Evolutionary conservation across 2,329 filamentous ascomycete genomes (phyloP).

Genomic region (Diaporthe sp.): DNA sequence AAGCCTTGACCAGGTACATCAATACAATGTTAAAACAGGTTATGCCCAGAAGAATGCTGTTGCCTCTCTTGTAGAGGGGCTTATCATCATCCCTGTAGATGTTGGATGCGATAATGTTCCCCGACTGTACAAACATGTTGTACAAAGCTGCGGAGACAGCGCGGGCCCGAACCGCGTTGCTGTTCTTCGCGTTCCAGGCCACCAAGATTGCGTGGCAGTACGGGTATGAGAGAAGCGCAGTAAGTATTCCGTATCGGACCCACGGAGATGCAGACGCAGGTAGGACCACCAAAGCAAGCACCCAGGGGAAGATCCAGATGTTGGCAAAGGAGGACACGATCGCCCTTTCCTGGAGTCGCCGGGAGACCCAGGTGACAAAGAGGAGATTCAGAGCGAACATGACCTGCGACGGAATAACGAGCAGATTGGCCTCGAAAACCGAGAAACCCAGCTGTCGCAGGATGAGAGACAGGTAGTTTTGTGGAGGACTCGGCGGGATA

Average conservation of each 20-base stretch:
- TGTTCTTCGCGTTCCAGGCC: conserved; percentile 58
- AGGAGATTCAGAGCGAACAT: conserved; percentile 52
- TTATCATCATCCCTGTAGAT: conserved; percentile 67
- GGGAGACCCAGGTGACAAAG: conserved; percentile 56
- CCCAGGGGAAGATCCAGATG: conserved; percentile 55
- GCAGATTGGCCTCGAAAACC: conserved; percentile 57
- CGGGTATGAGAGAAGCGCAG: conserved; percentile 57
- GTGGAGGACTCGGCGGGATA: conserved; percentile 54
- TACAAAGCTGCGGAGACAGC: conserved; percentile 60
- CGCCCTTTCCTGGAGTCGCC: conserved; percentile 51
- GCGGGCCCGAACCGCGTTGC: conserved; percentile 59
- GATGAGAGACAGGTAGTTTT: conserved; percentile 57
- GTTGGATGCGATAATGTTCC: conserved; percentile 56
- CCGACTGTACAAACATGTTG: conserved; percentile 59
- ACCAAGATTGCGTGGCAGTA: conserved; percentile 61
- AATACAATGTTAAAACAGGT: conserved; percentile 57
- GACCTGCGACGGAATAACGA: conserved; percentile 37
- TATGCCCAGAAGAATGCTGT: conserved; percentile 60
- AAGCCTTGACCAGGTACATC: conserved; percentile 56
- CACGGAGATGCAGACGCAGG: conserved; percentile 45
- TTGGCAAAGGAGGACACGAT: conserved; percentile 51
- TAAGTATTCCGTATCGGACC: conserved; percentile 52
- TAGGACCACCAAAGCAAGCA: conserved; percentile 49
- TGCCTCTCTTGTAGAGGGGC: conserved; percentile 62
- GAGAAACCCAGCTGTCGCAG: conserved; percentile 55